Evolutionary conservation across 2,329 filamentous ascomycete species (phyloP).

Genomic region (Cercospora brassicicola): DNA sequence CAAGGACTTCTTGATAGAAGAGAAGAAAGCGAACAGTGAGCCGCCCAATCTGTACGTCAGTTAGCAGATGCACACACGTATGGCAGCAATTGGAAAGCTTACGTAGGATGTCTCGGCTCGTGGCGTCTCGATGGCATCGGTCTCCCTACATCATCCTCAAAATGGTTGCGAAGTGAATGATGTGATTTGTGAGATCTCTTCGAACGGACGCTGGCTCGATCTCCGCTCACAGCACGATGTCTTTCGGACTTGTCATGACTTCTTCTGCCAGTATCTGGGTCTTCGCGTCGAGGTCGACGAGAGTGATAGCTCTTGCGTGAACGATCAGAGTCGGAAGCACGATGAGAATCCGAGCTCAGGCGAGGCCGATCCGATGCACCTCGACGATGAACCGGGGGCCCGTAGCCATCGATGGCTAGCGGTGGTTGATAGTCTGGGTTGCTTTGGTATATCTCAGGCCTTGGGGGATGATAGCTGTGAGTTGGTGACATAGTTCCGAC

Average conservation of each 20-base stretch:
- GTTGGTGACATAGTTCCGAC: slow-evolving; percentile 3
- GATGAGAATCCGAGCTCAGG: slow-evolving; percentile 11
- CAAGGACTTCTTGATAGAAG: slow-evolving; percentile 19
- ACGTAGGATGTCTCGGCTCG: slow-evolving; percentile 4
- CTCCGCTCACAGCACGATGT: not conserved
- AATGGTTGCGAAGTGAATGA: slow-evolving; percentile 10
- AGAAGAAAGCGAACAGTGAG: slow-evolving; percentile 22
- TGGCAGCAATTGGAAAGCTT: not conserved
- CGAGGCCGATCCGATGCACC: slow-evolving; percentile 5
- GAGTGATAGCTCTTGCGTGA: slow-evolving; percentile 8
- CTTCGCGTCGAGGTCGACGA: not conserved
- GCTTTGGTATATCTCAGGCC: slow-evolving; percentile 12
- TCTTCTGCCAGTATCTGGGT: not conserved
- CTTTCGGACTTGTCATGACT: not conserved
- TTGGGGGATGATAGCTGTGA: slow-evolving; percentile 1
- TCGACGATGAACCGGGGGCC: not conserved
- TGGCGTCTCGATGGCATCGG: not conserved
- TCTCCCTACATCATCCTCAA: slow-evolving; percentile 11
- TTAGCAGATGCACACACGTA: not conserved
- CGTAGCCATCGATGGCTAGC: slow-evolving; percentile 14
- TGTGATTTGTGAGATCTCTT: not conserved
- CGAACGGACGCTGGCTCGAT: slow-evolving; percentile 3
- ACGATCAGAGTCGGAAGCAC: slow-evolving; percentile 4
- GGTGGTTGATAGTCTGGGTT: slow-evolving; percentile 7
- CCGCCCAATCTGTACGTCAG: slow-evolving; percentile 20